Evolutionary conservation across 139 green algal species (phyloP).

Genomic region (Nannochloris sp.): DNA sequence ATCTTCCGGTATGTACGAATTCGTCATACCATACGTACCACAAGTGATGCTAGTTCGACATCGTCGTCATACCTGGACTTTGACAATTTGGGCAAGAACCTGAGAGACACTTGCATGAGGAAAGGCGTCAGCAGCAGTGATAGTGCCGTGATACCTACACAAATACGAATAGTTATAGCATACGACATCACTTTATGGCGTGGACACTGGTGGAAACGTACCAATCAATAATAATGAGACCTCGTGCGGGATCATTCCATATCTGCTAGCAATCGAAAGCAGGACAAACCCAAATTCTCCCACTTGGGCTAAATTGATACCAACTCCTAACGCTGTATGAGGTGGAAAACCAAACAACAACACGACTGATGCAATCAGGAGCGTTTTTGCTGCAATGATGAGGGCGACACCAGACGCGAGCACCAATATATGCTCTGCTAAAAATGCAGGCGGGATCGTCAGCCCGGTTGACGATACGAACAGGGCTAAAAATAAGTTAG

Average conservation of each 20-base stretch:
- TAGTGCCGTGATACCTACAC: constrained; percentile 76
- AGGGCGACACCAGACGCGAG: constrained; percentile 52
- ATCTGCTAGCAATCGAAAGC: constrained; percentile 66
- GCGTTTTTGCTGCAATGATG: constrained; percentile 69
- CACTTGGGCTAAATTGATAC: constrained; percentile 74
- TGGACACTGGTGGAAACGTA: no score
- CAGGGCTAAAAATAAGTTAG: constrained; percentile 78
- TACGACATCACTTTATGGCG: neutral
- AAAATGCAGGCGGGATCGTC: constrained; percentile 70
- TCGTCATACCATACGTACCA: no score
- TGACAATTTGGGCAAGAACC: neutral
- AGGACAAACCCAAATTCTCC: constrained; percentile 96
- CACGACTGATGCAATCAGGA: constrained; percentile 74
- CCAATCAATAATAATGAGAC: constrained; percentile 87
- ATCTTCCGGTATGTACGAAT: no score
- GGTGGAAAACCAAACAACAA: constrained; percentile 52
- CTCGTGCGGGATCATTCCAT: constrained; percentile 62
- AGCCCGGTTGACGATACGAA: constrained; percentile 92
- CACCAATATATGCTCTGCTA: constrained; percentile 71
- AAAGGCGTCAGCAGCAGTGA: constrained; percentile 86
- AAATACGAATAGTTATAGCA: neutral
- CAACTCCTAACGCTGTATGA: constrained; percentile 56
- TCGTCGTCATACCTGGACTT: neutral
- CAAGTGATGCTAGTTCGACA: neutral
- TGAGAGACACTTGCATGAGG: constrained; percentile 36